A percentile compares a stretch with the other conserved stretches of the same genome.
These are phyloP conservation scores for Zygnema circumcarinatum DNA, from an alignment of 139 green algal genomes.

Conservation along the genomic window DNA sequence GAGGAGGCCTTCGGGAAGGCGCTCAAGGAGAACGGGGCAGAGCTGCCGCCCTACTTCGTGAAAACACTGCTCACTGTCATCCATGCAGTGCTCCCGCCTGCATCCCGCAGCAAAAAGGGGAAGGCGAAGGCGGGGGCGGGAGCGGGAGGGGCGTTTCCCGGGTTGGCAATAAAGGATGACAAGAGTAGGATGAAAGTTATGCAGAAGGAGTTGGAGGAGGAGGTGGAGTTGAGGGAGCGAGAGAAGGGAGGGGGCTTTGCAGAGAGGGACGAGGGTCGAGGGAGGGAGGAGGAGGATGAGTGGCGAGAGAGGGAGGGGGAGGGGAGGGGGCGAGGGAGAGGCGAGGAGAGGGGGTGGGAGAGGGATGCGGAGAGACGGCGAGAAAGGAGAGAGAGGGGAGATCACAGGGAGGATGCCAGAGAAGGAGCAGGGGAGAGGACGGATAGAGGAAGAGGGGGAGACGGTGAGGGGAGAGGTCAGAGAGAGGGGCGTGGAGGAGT, in stretches of 20 bases:
- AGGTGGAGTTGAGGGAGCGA: too few relatives aligned
- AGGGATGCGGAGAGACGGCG: not conserved
- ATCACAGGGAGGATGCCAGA: not conserved
- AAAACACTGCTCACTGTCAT: conserved; percentile 91
- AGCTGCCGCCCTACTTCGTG: conserved; percentile 82
- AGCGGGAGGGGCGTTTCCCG: conserved; percentile 62
- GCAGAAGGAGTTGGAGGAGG: conserved; percentile 71
- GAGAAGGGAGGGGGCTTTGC: not conserved
- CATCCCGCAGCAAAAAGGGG: conserved; percentile 4
- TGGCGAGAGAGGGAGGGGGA: conserved; percentile 47
- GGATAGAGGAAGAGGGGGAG: not conserved
- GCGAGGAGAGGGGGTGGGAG: conserved; percentile 5
- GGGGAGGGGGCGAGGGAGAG: conserved; percentile 55
- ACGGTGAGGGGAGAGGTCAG: not conserved
- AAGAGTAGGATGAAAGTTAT: conserved; percentile 75
- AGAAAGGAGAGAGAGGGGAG: conserved; percentile 27
- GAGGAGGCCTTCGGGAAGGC: conserved; percentile 57
- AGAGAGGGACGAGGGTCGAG: conserved; percentile 1
- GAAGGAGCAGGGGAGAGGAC: not conserved
- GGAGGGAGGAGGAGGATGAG: conserved; percentile 10
- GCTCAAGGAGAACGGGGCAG: conserved; percentile 76
- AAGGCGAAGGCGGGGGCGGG: too few relatives aligned
- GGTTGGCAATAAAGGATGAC: conserved; percentile 78
- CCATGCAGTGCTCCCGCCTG: conserved; percentile 60
- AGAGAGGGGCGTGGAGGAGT: not conserved